phyloP scores from a whole-genome alignment of 805 yeast species.

The Suhomyces vadensis region DNA sequence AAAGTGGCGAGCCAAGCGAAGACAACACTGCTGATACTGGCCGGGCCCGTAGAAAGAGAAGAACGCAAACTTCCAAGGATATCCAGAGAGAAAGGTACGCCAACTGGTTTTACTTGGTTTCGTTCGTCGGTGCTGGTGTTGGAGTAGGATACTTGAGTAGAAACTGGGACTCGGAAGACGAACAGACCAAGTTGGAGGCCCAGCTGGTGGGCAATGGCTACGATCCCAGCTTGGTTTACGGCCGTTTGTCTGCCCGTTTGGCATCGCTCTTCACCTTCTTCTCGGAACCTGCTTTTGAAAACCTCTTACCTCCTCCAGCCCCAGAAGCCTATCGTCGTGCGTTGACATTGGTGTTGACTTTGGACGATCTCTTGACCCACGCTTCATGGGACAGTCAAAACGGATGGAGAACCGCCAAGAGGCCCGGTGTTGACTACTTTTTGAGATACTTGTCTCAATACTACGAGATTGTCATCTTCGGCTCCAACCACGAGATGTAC shows the following conservation, averaged over 20 bases:
- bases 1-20: conserved; percentile 15
- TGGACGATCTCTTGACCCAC: conserved; percentile 89
- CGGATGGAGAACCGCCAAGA: conserved; percentile 98
- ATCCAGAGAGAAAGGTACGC: conserved; percentile 81
- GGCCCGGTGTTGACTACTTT: conserved; percentile 98
- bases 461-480: conserved; percentile 91
- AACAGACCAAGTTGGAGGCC: conserved; percentile 51
- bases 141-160: conserved; percentile 71
- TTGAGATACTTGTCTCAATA: conserved; percentile 91
- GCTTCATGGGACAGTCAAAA: conserved; percentile 87
- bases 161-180: conserved; percentile 82
- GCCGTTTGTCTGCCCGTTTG: conserved; percentile 70
- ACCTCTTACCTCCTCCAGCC: conserved; percentile 91
- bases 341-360: conserved; percentile 79
- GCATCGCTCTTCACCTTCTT: conserved; percentile 76
- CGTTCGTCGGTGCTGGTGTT: conserved; percentile 53
- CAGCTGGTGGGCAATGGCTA: conserved; percentile 66
- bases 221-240: conserved; percentile 62
- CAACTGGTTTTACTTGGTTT: conserved; percentile 64
- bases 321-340: conserved; percentile 91
- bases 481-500: conserved; percentile 81
- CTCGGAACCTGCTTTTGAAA: conserved; percentile 91
- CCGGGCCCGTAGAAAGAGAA: conserved; percentile 29
- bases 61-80: conserved; percentile 65
- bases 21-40: conserved; percentile 8